phyloP scores from a whole-genome alignment of 768 basidiomycete species.

The Pleurotus salmoneostramineus region DNA sequence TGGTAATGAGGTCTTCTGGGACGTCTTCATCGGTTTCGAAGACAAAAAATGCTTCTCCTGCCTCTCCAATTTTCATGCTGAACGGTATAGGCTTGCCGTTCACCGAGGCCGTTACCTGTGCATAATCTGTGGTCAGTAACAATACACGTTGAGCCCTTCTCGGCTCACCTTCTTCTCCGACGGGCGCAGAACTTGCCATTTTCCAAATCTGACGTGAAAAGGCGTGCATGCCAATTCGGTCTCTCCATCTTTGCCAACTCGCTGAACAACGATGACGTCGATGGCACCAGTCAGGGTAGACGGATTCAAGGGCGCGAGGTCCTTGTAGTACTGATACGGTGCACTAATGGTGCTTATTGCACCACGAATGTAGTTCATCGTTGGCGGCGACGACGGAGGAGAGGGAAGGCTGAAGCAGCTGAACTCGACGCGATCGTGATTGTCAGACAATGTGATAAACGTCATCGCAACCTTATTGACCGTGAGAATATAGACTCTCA shows the following conservation, averaged over 20 bases:
- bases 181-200: conserved; percentile 92
- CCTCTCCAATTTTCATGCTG: conserved; percentile 98
- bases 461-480: background rate
- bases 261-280: conserved; percentile 94
- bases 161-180: conserved; percentile 81
- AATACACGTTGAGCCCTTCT: background rate
- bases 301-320: conserved; percentile 83
- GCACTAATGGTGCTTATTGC: conserved; percentile 83
- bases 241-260: conserved; percentile 58
- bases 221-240: conserved; percentile 85
- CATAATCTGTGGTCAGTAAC: background rate
- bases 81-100: conserved; percentile 87
- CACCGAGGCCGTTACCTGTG: conserved; percentile 82
- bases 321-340: conserved; percentile 88
- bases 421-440: conserved; percentile 16
- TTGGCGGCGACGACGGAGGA: conserved; percentile 14
- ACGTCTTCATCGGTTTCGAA: conserved; percentile 96
- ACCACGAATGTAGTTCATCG: conserved; percentile 87
- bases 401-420: conserved; percentile 11
- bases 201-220: conserved; percentile 97
- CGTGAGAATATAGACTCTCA: background rate
- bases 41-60: conserved; percentile 98
- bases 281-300: conserved; percentile 97
- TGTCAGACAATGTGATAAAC: background rate
- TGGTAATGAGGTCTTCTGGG: conserved; percentile 90